These are phyloP conservation scores for Juglanconis oblonga DNA, from an alignment of 2,329 filamentous ascomycete species.

Conservation along the genomic window DNA sequence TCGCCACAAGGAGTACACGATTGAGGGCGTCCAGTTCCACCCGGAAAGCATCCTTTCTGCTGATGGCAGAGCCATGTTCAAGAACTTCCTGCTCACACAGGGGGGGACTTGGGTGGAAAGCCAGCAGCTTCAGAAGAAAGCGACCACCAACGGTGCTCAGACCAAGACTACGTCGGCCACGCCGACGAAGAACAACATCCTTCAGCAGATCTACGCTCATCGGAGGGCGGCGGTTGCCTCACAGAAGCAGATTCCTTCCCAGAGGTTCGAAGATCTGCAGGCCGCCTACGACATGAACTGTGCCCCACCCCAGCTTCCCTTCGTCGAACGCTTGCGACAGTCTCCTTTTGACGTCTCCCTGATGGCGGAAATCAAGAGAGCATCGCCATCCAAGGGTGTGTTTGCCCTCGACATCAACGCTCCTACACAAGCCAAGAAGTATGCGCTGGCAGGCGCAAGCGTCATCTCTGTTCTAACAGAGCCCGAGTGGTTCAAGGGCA, in stretches of 20 bases:
- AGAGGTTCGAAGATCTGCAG: slow-evolving; percentile 78
- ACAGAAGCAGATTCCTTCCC: slow-evolving; percentile 83
- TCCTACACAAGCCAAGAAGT: slow-evolving; percentile 83
- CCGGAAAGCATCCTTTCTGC: slow-evolving; percentile 95
- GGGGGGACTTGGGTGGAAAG: slow-evolving; percentile 92
- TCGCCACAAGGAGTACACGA: slow-evolving; percentile 81
- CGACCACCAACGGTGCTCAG: slow-evolving; percentile 24
- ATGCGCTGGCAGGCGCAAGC: slow-evolving; percentile 90
- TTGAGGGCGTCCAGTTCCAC: slow-evolving; percentile 98
- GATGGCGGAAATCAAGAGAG: slow-evolving; percentile 96
- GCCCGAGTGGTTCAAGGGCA: slow-evolving; percentile 98
- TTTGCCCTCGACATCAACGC: slow-evolving; percentile 87
- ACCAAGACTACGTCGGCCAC: not conserved
- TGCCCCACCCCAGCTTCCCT: slow-evolving; percentile 78
- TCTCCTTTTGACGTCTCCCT: slow-evolving; percentile 86
- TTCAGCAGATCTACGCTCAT: slow-evolving; percentile 86
- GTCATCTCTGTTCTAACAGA: slow-evolving; percentile 98
- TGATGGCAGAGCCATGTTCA: slow-evolving; percentile 83
- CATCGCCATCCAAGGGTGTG: slow-evolving; percentile 91
- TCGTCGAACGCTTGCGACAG: slow-evolving; percentile 74
- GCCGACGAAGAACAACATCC: slow-evolving; percentile 68
- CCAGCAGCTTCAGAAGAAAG: slow-evolving; percentile 50
- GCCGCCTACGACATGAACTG: slow-evolving; percentile 81
- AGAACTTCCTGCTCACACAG: slow-evolving; percentile 84
- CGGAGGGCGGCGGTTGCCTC: slow-evolving; percentile 71